A percentile compares a stretch with the other conserved stretches of the same genome.
These are phyloP conservation scores for Kuraishia molischiana DNA, from an alignment of 805 yeast genomes.

Conservation along the genomic window DNA sequence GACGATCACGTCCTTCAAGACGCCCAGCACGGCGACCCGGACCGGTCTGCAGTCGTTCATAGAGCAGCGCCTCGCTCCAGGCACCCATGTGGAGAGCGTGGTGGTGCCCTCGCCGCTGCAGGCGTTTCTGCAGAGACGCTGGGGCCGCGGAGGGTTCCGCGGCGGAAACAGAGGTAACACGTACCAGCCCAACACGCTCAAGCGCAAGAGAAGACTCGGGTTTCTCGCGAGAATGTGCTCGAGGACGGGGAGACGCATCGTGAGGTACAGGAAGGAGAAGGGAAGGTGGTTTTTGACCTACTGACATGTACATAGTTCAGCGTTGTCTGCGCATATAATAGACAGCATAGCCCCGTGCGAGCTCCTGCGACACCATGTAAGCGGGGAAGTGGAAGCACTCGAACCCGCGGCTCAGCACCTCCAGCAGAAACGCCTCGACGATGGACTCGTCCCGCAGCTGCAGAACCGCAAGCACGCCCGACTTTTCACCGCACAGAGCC, in stretches of 20 bases:
- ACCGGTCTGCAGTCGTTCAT: conserved; percentile 1
- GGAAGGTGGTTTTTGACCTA: conserved; percentile 93
- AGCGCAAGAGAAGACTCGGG: conserved; percentile 85
- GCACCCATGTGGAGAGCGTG: neutral
- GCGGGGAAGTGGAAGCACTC: neutral
- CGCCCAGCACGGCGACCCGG: neutral
- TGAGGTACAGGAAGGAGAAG: conserved; percentile 71
- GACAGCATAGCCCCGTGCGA: neutral
- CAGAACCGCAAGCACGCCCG: conserved; percentile 33
- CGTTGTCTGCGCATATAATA: neutral
- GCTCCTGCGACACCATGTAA: neutral
- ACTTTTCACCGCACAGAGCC: conserved; percentile 20
- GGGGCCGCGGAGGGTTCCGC: conserved; percentile 14
- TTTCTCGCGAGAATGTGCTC: conserved; percentile 77
- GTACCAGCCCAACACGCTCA: conserved; percentile 86
- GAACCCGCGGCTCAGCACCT: conserved; percentile 11
- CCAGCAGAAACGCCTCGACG: conserved; percentile 33
- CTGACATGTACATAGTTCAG: conserved; percentile 20
- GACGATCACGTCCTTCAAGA: neutral
- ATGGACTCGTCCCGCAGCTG: conserved; percentile 47
- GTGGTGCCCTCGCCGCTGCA: neutral
- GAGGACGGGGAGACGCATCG: conserved; percentile 66
- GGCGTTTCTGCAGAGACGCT: conserved; percentile 16
- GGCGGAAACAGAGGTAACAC: conserved; percentile 92
- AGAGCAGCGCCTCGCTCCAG: conserved; percentile 1